Base-by-base conservation (phyloP, 2,329 filamentous ascomycete species). In the Diaporthe capsici region DNA sequence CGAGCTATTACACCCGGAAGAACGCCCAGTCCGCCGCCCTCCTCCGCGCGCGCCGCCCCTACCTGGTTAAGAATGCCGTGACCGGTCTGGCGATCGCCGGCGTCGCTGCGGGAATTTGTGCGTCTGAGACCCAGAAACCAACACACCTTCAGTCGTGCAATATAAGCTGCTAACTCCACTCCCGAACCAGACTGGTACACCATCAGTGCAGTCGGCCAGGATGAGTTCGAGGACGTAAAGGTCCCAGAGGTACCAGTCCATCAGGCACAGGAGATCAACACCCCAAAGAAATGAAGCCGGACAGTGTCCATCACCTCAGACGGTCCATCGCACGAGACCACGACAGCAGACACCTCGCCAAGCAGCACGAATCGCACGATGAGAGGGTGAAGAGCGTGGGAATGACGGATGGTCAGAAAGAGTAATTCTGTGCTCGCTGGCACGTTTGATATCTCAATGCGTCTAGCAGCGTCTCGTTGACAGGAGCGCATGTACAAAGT, bases 221-320 rank as follows among this genome's bases (percentile, higher is more conserved):
- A 98, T 84, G 95, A 98, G 79, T 99, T 99, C 86, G 94, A 96
- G 75, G 97, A 99, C 83, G 96, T 98, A 80, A 93, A 95, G 83
- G 93, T 98, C 51, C 97, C 97, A 39, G 94, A 95, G 83, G 88
- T 90, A 71, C 93, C 94, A 3, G 74, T 78, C 34, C 74, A 75
- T 47, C 75, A 79, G 22, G 72, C 79, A 75, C 68, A 71, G 42
- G 68, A 71, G 53, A 55, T 57, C 58, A 80, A 57, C 77, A 75
- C 73, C n/a, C 81, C 85, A 53, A 83, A 85, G 75, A 81, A 78
- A 17, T 74, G 72, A 31, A 25, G 22, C 22, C 34, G 25, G 22
- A 10, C 44, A 63, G 15, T 20, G 12, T 13, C 31, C 15, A 20
- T 28, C 12, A 4, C 47, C 49, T 34, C 17, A 55, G n/a, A 55